Evolutionary conservation across 2,329 filamentous ascomycete genomes (phyloP).

Genomic region (Stemphylium vesicarium): DNA sequence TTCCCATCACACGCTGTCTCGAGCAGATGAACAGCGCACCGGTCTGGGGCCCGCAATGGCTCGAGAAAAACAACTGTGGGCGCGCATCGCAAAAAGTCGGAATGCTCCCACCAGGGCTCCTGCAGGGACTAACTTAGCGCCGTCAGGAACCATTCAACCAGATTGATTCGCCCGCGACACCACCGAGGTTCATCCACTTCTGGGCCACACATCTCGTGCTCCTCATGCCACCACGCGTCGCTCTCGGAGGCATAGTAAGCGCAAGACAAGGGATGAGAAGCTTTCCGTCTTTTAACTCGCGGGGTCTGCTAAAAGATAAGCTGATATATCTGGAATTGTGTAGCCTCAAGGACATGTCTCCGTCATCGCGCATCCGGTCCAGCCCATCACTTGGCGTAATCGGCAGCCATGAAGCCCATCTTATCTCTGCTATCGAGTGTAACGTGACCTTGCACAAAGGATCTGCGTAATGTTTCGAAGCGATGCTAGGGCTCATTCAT

Average conservation of each 20-base stretch:
- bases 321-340: background rate
- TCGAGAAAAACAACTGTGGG: background rate
- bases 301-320: background rate
- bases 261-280: no score
- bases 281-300: background rate
- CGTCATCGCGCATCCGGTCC: background rate
- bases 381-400: slow-evolving; percentile 1
- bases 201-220: slow-evolving; percentile 1
- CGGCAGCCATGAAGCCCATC: background rate
- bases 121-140: slow-evolving; percentile 22
- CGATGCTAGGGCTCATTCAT: background rate
- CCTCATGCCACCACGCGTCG: background rate
- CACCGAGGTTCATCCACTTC: slow-evolving; percentile 9
- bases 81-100: slow-evolving; percentile 17
- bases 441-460: background rate
- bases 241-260: background rate
- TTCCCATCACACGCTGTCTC: background rate
- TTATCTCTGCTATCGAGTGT: background rate
- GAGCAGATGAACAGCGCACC: background rate
- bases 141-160: slow-evolving; percentile 13
- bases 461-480: background rate
- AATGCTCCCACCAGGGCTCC: slow-evolving; percentile 7
- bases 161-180: slow-evolving; percentile 11
- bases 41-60: slow-evolving; percentile 15
- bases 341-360: background rate